These are phyloP conservation scores for Backusella parvicylindrica DNA, from an alignment of 192 early-diverging fungal species.

Conservation along the genomic window DNA sequence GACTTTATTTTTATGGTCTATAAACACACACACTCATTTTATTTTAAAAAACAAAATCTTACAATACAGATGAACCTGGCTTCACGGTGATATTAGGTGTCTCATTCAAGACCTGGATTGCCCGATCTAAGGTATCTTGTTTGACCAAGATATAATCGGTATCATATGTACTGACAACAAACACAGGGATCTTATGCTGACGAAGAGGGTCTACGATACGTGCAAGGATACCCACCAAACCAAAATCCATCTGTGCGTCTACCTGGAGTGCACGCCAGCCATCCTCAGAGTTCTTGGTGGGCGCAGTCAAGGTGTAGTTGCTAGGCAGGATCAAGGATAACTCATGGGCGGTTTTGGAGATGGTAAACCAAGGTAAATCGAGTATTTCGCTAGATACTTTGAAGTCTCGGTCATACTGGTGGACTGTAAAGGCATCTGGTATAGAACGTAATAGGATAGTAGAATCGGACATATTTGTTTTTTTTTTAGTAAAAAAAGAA, in stretches of 20 bases:
- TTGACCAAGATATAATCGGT: constrained; percentile 75
- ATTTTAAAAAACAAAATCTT: not conserved
- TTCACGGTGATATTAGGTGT: not conserved
- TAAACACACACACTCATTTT: no score
- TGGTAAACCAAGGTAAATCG: constrained; percentile 39
- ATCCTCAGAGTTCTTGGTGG: constrained; percentile 23
- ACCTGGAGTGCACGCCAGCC: constrained; percentile 54
- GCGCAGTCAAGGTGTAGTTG: not conserved
- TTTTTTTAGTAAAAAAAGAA: not conserved
- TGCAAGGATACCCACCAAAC: constrained; percentile 61
- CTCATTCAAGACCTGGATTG: constrained; percentile 11
- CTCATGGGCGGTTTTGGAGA: constrained; percentile 45
- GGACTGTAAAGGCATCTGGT: constrained; percentile 21
- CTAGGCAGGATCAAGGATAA: constrained; percentile 34
- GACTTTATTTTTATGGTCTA: not conserved
- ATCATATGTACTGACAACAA: constrained; percentile 68
- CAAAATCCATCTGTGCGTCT: constrained; percentile 62
- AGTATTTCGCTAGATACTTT: constrained; percentile 1
- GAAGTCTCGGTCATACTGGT: constrained; percentile 14
- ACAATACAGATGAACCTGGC: constrained; percentile 1
- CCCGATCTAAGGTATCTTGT: constrained; percentile 28
- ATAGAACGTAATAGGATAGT: constrained; percentile 9
- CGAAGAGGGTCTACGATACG: constrained; percentile 48
- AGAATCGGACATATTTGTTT: not conserved
- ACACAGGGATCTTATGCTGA: constrained; percentile 55